These are phyloP conservation scores for Pythium brachiatum DNA, from an alignment of 352 stramenopile genomes.

Conservation along the genomic window DNA sequence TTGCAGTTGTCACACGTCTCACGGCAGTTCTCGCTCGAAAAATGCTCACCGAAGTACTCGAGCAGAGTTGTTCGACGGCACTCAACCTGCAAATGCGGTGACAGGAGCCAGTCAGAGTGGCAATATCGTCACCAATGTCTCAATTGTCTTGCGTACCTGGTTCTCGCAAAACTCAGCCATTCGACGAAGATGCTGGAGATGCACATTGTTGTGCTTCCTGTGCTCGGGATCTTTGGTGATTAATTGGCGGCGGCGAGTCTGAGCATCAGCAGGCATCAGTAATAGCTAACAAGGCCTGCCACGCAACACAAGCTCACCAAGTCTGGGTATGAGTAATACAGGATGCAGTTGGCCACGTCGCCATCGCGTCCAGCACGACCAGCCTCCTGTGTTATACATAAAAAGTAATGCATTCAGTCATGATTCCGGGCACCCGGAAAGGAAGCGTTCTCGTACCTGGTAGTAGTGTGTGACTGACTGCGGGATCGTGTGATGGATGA, in stretches of 20 bases:
- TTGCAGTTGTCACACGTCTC: conserved; percentile 89
- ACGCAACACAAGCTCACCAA: conserved; percentile 42
- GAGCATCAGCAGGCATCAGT: neutral
- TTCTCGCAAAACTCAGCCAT: conserved; percentile 90
- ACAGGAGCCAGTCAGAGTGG: neutral
- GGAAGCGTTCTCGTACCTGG: conserved; percentile 40
- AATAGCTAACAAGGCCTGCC: neutral
- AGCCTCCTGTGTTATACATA: conserved; percentile 54
- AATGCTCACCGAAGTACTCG: conserved; percentile 90
- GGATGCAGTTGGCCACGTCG: conserved; percentile 78
- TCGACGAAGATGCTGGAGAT: conserved; percentile 76
- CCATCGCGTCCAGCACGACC: conserved; percentile 80
- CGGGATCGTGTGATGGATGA: conserved; percentile 87
- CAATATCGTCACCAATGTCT: neutral
- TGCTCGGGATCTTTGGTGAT: conserved; percentile 84
- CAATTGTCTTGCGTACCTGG: conserved; percentile 31
- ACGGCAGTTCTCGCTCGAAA: conserved; percentile 65
- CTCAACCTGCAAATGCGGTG: conserved; percentile 37
- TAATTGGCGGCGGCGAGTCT: conserved; percentile 67
- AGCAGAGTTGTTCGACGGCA: conserved; percentile 78
- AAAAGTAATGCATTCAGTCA: neutral
- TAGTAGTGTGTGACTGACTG: conserved; percentile 90
- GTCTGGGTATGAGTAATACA: conserved; percentile 86
- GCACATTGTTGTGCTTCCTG: conserved; percentile 72
- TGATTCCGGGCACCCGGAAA: neutral